Evolutionary conservation across 805 yeast species (phyloP).

Genomic region (Candida cerambycidarum): DNA sequence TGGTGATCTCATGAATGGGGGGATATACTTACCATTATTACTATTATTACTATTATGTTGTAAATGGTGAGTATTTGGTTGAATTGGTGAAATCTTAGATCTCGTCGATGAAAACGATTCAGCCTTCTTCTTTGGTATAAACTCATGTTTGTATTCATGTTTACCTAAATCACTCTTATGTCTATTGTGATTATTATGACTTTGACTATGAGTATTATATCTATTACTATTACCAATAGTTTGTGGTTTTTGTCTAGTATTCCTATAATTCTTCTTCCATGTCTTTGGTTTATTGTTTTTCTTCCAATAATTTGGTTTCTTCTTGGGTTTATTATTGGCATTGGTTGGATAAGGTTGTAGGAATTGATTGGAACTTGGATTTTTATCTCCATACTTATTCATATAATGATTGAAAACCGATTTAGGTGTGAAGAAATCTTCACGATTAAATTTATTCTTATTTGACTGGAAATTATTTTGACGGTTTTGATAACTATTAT

Average conservation of each 20-base stretch:
- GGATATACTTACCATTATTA: slow-evolving; percentile 36
- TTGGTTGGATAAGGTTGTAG: slow-evolving; percentile 16
- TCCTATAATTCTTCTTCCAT: slow-evolving; percentile 17
- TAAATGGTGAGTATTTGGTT: slow-evolving; percentile 8
- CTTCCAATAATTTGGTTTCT: slow-evolving; percentile 19
- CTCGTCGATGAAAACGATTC: slow-evolving; percentile 23
- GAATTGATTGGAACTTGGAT: slow-evolving; percentile 29
- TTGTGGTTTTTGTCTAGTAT: slow-evolving; percentile 8
- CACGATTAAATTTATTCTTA: slow-evolving; percentile 50
- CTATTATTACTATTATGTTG: no score
- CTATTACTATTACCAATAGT: slow-evolving; percentile 1
- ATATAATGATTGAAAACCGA: slow-evolving; percentile 68
- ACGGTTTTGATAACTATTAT: slow-evolving; percentile 21
- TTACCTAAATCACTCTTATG: slow-evolving; percentile 13
- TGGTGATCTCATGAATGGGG: slow-evolving; percentile 44
- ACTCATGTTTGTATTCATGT: not conserved
- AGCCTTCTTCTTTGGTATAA: slow-evolving; percentile 19
- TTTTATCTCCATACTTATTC: slow-evolving; percentile 52
- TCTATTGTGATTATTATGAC: slow-evolving; percentile 9
- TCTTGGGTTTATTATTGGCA: slow-evolving; percentile 13
- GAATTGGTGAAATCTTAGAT: slow-evolving; percentile 9
- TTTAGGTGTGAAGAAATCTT: slow-evolving; percentile 77
- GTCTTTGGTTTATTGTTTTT: slow-evolving; percentile 17
- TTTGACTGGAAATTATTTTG: slow-evolving; percentile 13
- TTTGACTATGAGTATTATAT: slow-evolving; percentile 5